Base-by-base conservation (phyloP, 2,329 filamentous ascomycete species). In the Colletotrichum abscissum region DNA sequence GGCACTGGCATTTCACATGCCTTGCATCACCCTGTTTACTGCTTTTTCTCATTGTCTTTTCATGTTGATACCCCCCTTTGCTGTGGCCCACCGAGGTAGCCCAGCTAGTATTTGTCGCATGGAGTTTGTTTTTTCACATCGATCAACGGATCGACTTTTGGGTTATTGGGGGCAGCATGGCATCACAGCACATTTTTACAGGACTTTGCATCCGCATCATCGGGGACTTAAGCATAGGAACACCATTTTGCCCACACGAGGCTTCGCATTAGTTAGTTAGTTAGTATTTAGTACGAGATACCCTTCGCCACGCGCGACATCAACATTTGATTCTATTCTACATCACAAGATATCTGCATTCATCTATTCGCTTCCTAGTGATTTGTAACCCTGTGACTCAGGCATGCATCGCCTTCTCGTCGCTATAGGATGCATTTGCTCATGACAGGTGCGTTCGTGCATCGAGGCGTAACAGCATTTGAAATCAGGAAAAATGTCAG, bases 21-120 rank as follows among this genome's bases (percentile, higher is more conserved):
- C 16, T 38, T 54, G 58, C 69, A 67, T 54, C 22, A 55, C 30
- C 22, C 11, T 33, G 46, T 55, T 28, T 57, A 26, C 28, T 35
- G 7, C 35, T 60, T 14, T 55, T 19, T 54, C 22, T 56, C 11
- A 26, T 42, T 28, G 12, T 60, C 16, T 30, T 69, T 58, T 64
- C 70, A 42, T 70, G 70, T 72, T 72, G 71, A 74, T 74, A 74
- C 71, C 68, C 71, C 70, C 62, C 62, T 64, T 64, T 60, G 62
- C 62, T 62, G 63, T 58, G 12, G 57, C 67, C 57, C 24, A 12
- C 49, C 28, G 49, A 70, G 56, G 68, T 62, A 57, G 49, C 62
- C 56, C 68, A 65, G 63, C 24, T 54, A 67, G 59, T 52, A 35
- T 42, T 71, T 60, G 35, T 66, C 30, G 62, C 67, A 66, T 58